Evolutionary conservation across 768 basidiomycete species (phyloP), one percentile per base, ranked within the genome.

Genomic region (Rhodotorula sphaerocarpa): DNA sequence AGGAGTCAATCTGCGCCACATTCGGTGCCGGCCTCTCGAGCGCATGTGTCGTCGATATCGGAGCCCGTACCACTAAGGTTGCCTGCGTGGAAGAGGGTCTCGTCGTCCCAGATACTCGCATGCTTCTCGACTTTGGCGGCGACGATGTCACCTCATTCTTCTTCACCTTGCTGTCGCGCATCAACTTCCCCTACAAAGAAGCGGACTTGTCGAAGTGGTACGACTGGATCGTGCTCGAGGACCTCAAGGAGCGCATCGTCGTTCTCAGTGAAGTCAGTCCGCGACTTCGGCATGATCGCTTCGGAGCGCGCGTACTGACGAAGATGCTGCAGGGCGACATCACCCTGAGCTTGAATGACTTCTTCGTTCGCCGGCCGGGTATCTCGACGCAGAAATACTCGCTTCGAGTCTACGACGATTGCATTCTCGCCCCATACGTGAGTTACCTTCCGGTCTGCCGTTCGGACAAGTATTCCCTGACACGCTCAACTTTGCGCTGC

Each of bases 21-120:
- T 96, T 92, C 73, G 92, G 92, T 27, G 91, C 93, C 11, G 93
- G 93, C 11, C 84, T 97, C 55, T 89, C 89, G 0, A 87, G 84
- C 70, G 95, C 92, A 16, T 97, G 95, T 71, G 88, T 99, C 7
- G 87, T 99, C 41, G 90, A 99, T 74, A 85, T 97, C 54, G 95
- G 95, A 5, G 87, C 93, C 18, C 80, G 79, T 21, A 82, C 80
- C 58, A 90, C 88, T 3, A 89, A 82, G 62, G 82, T 99, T 45
- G 84, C 91, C 0, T 96, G 92, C 72, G 86, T 97, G 3, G 95
- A 97, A 60, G 95, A 99, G 70, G 95, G 95, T 3, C 73, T 91
- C 53, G 82, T 99, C 27, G 77, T 91, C 33, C 73, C 85, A 7
- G 95, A 99, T 70, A 90, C 90, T 3, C 82, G 92, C 67, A 84